Conservation (phyloP, 495 filamentous ascomycete species). For the Penicillium malachiteum region DNA sequence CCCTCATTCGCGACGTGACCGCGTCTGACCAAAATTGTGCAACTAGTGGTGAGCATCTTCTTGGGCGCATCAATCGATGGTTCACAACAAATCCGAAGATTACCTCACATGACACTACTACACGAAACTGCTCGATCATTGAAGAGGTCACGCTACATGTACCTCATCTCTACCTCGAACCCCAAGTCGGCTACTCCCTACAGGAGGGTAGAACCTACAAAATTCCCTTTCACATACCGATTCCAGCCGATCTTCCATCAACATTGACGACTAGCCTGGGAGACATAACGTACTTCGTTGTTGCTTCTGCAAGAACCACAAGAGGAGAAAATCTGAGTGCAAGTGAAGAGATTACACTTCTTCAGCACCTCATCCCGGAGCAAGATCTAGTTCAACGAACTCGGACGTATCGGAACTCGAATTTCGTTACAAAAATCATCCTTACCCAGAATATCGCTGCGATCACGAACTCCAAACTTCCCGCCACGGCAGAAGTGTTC, state of each 20-base stretch:
- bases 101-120: neutral
- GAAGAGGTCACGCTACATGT: neutral
- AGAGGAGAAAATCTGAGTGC: neutral
- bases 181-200: neutral
- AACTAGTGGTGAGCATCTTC: neutral
- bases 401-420: neutral
- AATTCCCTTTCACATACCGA: conserved; percentile 10
- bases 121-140: neutral
- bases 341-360: neutral
- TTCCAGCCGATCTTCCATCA: neutral
- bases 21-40: neutral
- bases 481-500: neutral
- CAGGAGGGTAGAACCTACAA: conserved; percentile 3
- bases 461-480: neutral
- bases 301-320: neutral
- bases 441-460: neutral
- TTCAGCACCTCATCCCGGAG: neutral
- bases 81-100: neutral
- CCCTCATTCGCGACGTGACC: neutral
- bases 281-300: neutral
- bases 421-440: neutral
- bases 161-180: neutral
- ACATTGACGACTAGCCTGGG: too few relatives aligned
- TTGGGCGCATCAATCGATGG: neutral
- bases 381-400: neutral